Percentiles rank a stretch among this genome's conserved stretches.
phyloP scores from a whole-genome alignment of 2,329 filamentous ascomycete genomes.

The Bipolaris zeicola region DNA sequence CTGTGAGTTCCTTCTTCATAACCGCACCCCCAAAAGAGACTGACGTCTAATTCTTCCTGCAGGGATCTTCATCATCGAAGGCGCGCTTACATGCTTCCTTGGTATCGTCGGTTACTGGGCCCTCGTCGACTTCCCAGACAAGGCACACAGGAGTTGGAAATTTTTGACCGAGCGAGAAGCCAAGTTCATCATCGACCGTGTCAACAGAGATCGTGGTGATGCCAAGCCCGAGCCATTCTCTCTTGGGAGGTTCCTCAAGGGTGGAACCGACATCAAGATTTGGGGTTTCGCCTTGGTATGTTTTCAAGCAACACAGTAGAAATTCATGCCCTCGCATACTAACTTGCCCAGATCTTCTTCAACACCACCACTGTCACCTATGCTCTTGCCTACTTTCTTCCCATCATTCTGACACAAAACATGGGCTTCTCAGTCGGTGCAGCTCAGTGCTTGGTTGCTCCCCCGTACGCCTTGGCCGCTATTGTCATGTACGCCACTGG shows the following conservation, averaged over 20 bases:
- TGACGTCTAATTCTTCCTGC: constrained; percentile 41
- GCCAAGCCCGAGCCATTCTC: constrained; percentile 56
- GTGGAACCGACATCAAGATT: constrained; percentile 58
- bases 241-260: constrained; percentile 54
- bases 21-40: background rate
- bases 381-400: constrained; percentile 78
- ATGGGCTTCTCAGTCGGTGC: constrained; percentile 69
- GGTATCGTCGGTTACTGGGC: constrained; percentile 50
- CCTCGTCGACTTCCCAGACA: constrained; percentile 55
- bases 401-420: constrained; percentile 68
- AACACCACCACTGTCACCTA: constrained; percentile 75
- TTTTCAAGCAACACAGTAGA: constrained; percentile 16
- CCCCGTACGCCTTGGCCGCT: constrained; percentile 45
- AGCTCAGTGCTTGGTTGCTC: constrained; percentile 72
- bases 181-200: constrained; percentile 56
- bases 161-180: constrained; percentile 56
- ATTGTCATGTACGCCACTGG: constrained; percentile 58
- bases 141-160: constrained; percentile 49
- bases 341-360: constrained; percentile 54
- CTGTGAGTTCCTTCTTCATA: constrained; percentile 33
- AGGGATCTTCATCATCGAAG: constrained; percentile 55
- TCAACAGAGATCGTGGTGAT: constrained; percentile 61
- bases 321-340: constrained; percentile 8
- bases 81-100: constrained; percentile 49
- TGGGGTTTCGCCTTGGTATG: constrained; percentile 59